Percentiles rank a stretch among this genome's conserved stretches.
These are phyloP conservation scores for Solanum chiquidenum DNA, from an alignment of 257 asterid species.

Conservation along the genomic window DNA sequence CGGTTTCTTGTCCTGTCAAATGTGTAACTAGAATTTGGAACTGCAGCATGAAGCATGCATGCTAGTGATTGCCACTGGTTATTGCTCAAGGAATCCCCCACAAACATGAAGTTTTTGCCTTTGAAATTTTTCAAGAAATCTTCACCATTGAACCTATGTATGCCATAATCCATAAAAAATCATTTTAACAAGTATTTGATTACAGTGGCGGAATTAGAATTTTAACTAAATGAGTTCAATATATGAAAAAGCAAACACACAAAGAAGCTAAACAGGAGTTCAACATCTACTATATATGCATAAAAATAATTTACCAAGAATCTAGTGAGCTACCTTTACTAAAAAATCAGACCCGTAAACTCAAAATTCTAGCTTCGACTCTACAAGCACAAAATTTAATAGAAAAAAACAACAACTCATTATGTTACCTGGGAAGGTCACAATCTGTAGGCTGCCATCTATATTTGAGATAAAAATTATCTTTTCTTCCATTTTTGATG, in stretches of 20 bases:
- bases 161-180: background rate
- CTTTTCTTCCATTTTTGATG: slow-evolving; percentile 49
- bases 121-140: slow-evolving; percentile 28
- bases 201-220: background rate
- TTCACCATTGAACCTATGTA: slow-evolving; percentile 47
- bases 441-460: slow-evolving; percentile 59
- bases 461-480: slow-evolving; percentile 27
- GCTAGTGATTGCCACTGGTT: slow-evolving; percentile 69
- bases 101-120: slow-evolving; percentile 47
- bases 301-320: background rate
- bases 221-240: background rate
- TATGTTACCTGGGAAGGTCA: slow-evolving; percentile 8
- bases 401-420: background rate
- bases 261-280: no score
- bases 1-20: slow-evolving; percentile 7
- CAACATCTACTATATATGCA: background rate
- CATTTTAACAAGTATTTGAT: no score
- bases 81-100: slow-evolving; percentile 58
- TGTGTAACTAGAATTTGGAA: slow-evolving; percentile 28
- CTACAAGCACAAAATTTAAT: no score
- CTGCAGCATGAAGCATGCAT: slow-evolving; percentile 46
- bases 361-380: background rate
- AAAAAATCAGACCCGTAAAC: no score
- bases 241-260: no score
- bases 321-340: background rate